phyloP scores from a whole-genome alignment of 2,329 filamentous ascomycete genomes.

The Ceratocystis diversiconidia region DNA sequence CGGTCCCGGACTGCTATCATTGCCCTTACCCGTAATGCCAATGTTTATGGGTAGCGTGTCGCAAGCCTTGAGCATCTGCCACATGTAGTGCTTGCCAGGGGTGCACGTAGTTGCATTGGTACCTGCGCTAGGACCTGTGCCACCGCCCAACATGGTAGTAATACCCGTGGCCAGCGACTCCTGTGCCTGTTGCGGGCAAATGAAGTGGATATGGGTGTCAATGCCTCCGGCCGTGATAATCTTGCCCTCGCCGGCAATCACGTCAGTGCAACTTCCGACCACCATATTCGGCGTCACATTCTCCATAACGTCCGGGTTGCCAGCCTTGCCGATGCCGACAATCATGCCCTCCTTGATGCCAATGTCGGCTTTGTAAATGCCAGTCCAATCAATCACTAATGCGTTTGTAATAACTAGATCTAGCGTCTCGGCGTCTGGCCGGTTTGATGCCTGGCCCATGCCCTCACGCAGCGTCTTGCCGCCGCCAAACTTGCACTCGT shows the following conservation, averaged over 20 bases:
- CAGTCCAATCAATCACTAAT: conserved; percentile 76
- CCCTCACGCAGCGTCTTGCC: conserved; percentile 89
- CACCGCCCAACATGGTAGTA: conserved; percentile 81
- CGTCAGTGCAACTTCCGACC: conserved; percentile 78
- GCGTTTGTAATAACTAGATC: conserved; percentile 85
- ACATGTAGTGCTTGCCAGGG: conserved; percentile 67
- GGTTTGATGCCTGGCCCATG: conserved; percentile 82
- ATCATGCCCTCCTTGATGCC: conserved; percentile 81
- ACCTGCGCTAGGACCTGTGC: conserved; percentile 81
- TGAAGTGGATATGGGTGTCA: conserved; percentile 85
- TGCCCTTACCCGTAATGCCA: conserved; percentile 87
- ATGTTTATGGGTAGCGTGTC: conserved; percentile 73
- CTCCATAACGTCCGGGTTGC: conserved; percentile 95
- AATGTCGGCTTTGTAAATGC: conserved; percentile 94
- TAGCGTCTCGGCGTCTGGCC: conserved; percentile 54
- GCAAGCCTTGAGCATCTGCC: conserved; percentile 77
- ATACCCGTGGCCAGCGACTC: conserved; percentile 76
- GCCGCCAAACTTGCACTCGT: conserved; percentile 90
- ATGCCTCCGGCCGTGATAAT: conserved; percentile 85
- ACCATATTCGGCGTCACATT: conserved; percentile 66
- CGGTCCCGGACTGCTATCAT: conserved; percentile 57
- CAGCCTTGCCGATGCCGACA: conserved; percentile 81
- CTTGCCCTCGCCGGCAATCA: conserved; percentile 77
- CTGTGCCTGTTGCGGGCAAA: conserved; percentile 80
- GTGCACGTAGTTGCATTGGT: conserved; percentile 91